Percentiles rank a stretch among this genome's conserved stretches.
phyloP scores from a whole-genome alignment of 257 asterid genomes.

The Solanum gandarillasii region DNA sequence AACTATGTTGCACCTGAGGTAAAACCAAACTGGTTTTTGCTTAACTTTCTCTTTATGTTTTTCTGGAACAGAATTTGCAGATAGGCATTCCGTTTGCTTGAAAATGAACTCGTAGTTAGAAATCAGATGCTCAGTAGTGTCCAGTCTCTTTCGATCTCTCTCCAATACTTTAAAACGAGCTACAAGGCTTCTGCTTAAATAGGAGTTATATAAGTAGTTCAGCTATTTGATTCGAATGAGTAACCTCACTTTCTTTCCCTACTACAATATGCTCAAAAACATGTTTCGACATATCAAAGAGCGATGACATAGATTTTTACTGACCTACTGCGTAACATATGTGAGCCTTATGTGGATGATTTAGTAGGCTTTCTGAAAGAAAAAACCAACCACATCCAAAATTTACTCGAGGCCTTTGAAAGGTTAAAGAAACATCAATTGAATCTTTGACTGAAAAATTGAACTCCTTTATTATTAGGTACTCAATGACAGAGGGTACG shows the following conservation, averaged over 20 bases:
- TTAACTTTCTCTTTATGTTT: neutral
- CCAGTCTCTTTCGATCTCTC: neutral
- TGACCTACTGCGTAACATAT: neutral
- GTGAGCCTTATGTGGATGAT: neutral
- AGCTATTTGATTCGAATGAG: neutral
- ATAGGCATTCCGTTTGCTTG: neutral
- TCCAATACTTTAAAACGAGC: neutral
- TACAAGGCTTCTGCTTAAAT: neutral
- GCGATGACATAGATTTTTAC: neutral
- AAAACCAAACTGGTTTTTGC: neutral
- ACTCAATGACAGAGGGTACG: constrained; percentile 76
- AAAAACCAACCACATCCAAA: neutral
- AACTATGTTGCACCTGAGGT: constrained; percentile 99
- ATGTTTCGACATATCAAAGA: neutral
- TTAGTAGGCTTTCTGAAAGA: neutral
- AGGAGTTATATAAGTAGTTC: neutral
- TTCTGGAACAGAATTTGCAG: neutral
- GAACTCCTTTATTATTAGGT: constrained; percentile 39
- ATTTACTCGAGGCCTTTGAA: rapidly evolving
- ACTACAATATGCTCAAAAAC: neutral
- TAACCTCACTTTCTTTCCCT: neutral
- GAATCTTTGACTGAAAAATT: neutral
- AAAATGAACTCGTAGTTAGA: neutral
- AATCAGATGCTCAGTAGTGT: neutral
- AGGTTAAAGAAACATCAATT: neutral